Base-by-base conservation (phyloP, 108 stramenopile genomes). In the Mayamaea pseudoterrestris region DNA sequence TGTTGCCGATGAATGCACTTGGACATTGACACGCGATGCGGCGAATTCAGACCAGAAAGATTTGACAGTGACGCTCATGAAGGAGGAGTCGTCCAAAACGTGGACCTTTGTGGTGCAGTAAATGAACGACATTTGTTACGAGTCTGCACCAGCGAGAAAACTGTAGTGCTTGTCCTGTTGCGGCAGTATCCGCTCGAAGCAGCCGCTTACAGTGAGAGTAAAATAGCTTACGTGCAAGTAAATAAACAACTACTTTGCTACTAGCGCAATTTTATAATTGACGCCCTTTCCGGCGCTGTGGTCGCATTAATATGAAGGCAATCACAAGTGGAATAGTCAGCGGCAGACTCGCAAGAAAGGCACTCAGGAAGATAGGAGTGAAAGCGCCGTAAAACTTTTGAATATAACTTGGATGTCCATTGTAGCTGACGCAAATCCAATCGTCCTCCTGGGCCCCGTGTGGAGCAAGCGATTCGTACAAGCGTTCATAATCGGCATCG, bases 1-100 rank as follows among this genome's bases (percentile, higher is more conserved):
- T 11, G 60, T 50, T 34, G 57, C 67, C 5, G 73, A 81, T 57
- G 75, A 76, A 40, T 64, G 66, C 35, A 79, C 78, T 12, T 83
- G 58, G 47, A 79, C 78, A 18, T 43, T 83, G 13, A 71, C 76
- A 61, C 70, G 72, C 48, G 66, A 47, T 13, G 60, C 39, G 25
- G 52, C 28, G 7, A 59, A 60, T 0, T n/a, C n/a, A n/a, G n/a
- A n/a, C n/a, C n/a, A n/a, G n/a, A 61, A 60, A 41, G 81, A 83
- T 32, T 48, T 83, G 17, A 63, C 58, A 44, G 62, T 83, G 2
- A 76, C 72, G 2, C 52, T 83, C 32, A 60, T 66, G 9, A 73
- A 73, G 43, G 37, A 14, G 18, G 37, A 18, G 37, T 58, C 58
- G 34, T 61, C 75, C 26, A 14, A 36, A 21, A 51, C 50, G 2